Evolutionary conservation across 495 filamentous ascomycete genomes (phyloP), one percentile per base, ranked within the genome.

Genomic region (Talaromyces proteolyticus): DNA sequence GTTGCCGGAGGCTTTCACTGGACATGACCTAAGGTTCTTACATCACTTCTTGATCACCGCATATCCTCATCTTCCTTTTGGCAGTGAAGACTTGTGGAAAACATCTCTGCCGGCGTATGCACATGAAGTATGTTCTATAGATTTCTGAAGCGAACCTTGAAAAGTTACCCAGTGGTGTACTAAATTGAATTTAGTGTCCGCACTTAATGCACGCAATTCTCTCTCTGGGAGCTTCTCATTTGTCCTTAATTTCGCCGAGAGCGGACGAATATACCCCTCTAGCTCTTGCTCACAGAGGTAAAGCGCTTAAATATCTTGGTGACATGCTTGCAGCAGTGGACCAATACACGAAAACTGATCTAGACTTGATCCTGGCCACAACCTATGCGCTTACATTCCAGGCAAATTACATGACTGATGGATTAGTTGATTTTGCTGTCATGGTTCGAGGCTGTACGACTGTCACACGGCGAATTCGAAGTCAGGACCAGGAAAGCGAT

Each of bases 351-450:
- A 53, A 56, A 5, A 57, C 63, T 22, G 67, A 76, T 41, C 69
- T 62, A 39, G 74, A 78, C 52, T 69, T 69, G 14, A 62, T 73
- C 22, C 64, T 86, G 42, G 82, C 80, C 14, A 78, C 82, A 1
- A 80, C 77, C 53, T 77, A 79, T 52, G 72, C 77, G 0, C 70
- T 85, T 2, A 73, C 75, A 3, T 85, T 82, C 66, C 81, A 85
- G 57, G 77, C 78, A 0, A 70, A 75, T 40, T 63, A 76, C 49
- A 73, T 84, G 43, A 66, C 73, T 25, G 81, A 85, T 63, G 80
- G 81, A 11, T 65, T 85, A 48, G 61, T 66, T 22, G 81, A 85
- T 55, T 86, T 79, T 57, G 75, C 82, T 64, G 77, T 80, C 10
- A 84, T 85, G 61, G 72, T 81, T 34, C 69, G 80, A 22, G 81